Evolutionary conservation across 257 asterid genomes (phyloP), one percentile per base, ranked within the genome.

Genomic region (Perilla frutescens): DNA sequence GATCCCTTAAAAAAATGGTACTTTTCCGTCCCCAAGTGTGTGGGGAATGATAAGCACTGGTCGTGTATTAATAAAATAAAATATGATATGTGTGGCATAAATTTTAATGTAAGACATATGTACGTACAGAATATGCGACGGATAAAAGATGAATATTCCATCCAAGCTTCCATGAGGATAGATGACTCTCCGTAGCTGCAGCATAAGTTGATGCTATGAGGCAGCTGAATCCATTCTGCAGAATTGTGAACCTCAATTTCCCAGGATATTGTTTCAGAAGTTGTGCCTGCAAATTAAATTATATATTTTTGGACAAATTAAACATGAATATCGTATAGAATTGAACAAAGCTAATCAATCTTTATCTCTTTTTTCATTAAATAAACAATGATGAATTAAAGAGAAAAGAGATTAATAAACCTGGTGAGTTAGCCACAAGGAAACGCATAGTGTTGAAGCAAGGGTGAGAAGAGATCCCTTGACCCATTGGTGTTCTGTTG

Each of bases 341-440:
- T 20, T 20, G 26, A 20, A 20, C 26, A 20, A 20, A 20, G 26
- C 1, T 20, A 20, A 20, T 20, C 26, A 20, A 20, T 20, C 26
- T 20, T 20, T 20, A 20, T 20, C 0, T 20, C 26, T 20, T 20
- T 20, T 20, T 20, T 20, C 26, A 20, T 20, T 20, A 20, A 20
- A 20, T 20, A 20, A 20, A 20, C 26, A 20, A 20, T 20, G 26
- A 20, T 20, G 26, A 20, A 20, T 20, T 20, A 20, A 20, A 20
- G 26, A 20, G 26, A 20, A 1, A 20, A 20, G 26, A 20, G 1
- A 20, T 20, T 20, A 20, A 20, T 20, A 20, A 20, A 84, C 96
- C 89, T 85, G 96, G 85, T 84, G 73, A 26, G 81, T 81, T 20
- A 87, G 81, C 91, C 93, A 90, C 2, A 83, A 70, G 81, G 85